Evolutionary conservation across 1,284 basidiomycete genomes (phyloP).

Genomic region (Rhodotorula sp.): DNA sequence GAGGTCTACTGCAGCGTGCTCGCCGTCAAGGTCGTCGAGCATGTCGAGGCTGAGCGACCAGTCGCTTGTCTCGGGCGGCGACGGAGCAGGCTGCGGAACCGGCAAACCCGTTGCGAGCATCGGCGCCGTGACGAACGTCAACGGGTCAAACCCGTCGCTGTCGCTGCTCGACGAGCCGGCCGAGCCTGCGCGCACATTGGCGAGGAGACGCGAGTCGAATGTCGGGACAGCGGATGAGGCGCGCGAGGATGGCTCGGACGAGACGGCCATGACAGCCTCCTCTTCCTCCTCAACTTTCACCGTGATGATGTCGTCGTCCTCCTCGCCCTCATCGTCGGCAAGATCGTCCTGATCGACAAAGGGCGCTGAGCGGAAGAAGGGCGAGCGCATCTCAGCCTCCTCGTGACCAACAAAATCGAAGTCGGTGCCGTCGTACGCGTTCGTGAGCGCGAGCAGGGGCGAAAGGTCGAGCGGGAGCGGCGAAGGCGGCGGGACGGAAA

Average conservation of each 20-base stretch:
- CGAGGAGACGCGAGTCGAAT: constrained; percentile 24
- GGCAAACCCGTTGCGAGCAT: constrained; percentile 37
- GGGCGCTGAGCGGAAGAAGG: constrained; percentile 5
- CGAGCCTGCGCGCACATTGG: constrained; percentile 23
- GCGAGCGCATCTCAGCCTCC: constrained; percentile 22
- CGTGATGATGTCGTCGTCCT: constrained; percentile 38
- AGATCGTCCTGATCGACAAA: constrained; percentile 6
- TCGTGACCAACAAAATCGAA: constrained; percentile 39
- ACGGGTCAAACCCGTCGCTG: constrained; percentile 36
- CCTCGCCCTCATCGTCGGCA: constrained; percentile 28
- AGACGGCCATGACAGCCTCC: constrained; percentile 8
- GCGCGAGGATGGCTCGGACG: constrained; percentile 28
- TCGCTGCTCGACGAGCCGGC: constrained; percentile 28
- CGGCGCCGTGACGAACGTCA: constrained; percentile 29
- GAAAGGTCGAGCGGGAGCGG: constrained; percentile 40
- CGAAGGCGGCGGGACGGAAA: constrained; percentile 34
- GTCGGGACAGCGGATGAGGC: constrained; percentile 23
- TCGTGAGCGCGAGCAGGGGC: constrained; percentile 18
- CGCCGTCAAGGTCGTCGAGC: constrained; percentile 37
- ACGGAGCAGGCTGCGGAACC: constrained; percentile 35
- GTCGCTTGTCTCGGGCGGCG: constrained; percentile 35
- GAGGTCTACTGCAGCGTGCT: constrained; percentile 27
- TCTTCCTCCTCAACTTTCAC: constrained; percentile 34
- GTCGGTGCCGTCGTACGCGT: constrained; percentile 24
- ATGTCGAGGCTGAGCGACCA: constrained; percentile 35